Conservation (phyloP, 805 yeast species). For the Zygoascus tannicola region DNA sequence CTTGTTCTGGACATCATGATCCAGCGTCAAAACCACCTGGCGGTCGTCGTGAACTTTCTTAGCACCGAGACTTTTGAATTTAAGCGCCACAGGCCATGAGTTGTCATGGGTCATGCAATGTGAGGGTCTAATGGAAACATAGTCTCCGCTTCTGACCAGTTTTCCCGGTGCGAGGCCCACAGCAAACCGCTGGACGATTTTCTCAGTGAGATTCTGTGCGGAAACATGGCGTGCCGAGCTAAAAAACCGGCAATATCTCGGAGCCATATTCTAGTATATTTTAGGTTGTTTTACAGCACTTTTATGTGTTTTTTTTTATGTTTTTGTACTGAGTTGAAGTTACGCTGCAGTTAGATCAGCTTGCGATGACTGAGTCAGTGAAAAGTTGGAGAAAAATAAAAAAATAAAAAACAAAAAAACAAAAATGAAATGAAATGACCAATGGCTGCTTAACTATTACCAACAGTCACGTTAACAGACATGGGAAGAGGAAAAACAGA, state of each 20-base stretch:
- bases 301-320: not conserved
- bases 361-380: too few relatives aligned
- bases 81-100: constrained; percentile 98
- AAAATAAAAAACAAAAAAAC: not conserved
- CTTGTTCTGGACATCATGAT: constrained; percentile 96
- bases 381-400: not conserved
- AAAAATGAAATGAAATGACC: not conserved
- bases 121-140: constrained; percentile 88
- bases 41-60: constrained; percentile 68
- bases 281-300: not conserved
- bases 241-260: constrained; percentile 5
- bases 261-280: not conserved
- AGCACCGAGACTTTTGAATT: constrained; percentile 93
- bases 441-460: not conserved
- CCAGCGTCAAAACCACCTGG: constrained; percentile 93
- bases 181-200: constrained; percentile 88
- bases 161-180: constrained; percentile 75
- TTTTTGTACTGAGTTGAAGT: not conserved
- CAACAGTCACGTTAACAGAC: too few relatives aligned
- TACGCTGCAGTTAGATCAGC: too few relatives aligned
- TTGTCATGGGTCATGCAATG: constrained; percentile 99
- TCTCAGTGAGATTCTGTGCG: constrained; percentile 83
- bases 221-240: constrained; percentile 4
- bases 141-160: constrained; percentile 79
- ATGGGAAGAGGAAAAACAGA: too few relatives aligned